Base-by-base conservation (phyloP, 129 eudicot species). In the Apium graveolens region DNA sequence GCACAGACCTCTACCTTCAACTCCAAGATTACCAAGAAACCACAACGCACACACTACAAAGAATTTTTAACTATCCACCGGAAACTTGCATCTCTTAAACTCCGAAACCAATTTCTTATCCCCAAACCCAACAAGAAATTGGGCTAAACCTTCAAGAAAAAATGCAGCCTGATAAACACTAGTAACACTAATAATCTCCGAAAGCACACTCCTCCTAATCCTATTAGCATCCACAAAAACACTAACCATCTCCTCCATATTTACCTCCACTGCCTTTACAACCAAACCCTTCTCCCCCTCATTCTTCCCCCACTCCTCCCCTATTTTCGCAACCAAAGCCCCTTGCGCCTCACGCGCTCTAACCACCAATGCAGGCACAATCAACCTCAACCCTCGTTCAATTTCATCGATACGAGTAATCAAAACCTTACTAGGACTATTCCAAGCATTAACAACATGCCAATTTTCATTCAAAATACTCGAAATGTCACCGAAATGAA, bases 211-310 rank as follows among this genome's bases (percentile, higher is more conserved):
- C 51, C 85, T 88, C 82, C 98, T 43, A 49, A 91, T 29, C 84
- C 98, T 77, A 81, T 94, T 94, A 5, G 97, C 98, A 80, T 91
- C 98, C 88, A 90, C 76, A 55, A 95, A 89, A 46, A 91, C 92
- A 34, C 89, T 83, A 42, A 82, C 86, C 86, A 95, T 57, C 83
- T 95, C 98, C 80, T 90, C 97, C 89, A 91, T 83, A 82, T 87
- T 86, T 74, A 73, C 96, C 70, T 73, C 88, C 70, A 86, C 79
- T 2, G 91, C 93, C 73, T 66, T 87, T 51, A 45, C 82, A 37
- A 53, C 18, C 82, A 45, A 55, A 77, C 78, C 83, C 71, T 80
- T 27, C 82, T 79, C 41, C 41, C 72, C 39, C 72, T 32, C 72
- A 66, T 31, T 31, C 39, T 32, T 66, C 24, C 72, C 39, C 72